A percentile compares a stretch with the other conserved stretches of the same genome.
Evolutionary conservation across 371 early-diverging fungal species (phyloP).

Genomic region (Rhizomucor pusillus): DNA sequence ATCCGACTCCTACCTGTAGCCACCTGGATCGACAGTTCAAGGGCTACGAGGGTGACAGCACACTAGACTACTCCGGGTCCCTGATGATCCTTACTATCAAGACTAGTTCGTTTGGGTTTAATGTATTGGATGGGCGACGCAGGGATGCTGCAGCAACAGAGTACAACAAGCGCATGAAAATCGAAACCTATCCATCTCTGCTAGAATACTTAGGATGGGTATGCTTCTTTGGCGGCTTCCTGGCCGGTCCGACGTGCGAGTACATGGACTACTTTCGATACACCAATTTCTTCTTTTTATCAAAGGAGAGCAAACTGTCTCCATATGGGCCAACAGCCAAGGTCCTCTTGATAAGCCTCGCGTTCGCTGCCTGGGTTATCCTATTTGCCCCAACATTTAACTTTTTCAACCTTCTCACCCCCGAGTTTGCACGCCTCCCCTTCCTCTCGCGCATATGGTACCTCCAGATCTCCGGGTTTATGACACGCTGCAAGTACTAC

Average conservation of each 20-base stretch:
- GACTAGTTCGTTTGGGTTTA: constrained; percentile 84
- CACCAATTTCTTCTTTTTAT: constrained; percentile 6
- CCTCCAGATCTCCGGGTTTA: constrained; percentile 62
- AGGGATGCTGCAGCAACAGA: constrained; percentile 27
- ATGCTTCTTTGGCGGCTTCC: constrained; percentile 84
- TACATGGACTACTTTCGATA: constrained; percentile 59
- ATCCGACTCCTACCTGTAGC: constrained; percentile 25
- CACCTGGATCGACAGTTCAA: constrained; percentile 61
- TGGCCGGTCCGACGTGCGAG: constrained; percentile 88
- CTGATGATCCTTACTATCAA: constrained; percentile 93
- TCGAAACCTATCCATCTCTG: constrained; percentile 62
- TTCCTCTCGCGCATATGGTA: constrained; percentile 40
- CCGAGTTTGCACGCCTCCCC: constrained; percentile 16
- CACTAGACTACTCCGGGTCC: constrained; percentile 83
- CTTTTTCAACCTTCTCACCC: constrained; percentile 34
- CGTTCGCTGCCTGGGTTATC: constrained; percentile 31
- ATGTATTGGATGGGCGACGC: constrained; percentile 38
- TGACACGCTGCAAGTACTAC: constrained; percentile 82
- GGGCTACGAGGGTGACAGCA: constrained; percentile 45
- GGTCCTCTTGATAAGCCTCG: constrained; percentile 31
- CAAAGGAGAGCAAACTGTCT: constrained; percentile 4
- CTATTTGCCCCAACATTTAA: constrained; percentile 36
- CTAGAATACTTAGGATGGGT: constrained; percentile 85
- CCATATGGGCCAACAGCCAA: constrained; percentile 23
- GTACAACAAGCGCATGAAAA: constrained; percentile 64